Base-by-base conservation (phyloP, 129 eudicot species). In the Erigeron canadensis region DNA sequence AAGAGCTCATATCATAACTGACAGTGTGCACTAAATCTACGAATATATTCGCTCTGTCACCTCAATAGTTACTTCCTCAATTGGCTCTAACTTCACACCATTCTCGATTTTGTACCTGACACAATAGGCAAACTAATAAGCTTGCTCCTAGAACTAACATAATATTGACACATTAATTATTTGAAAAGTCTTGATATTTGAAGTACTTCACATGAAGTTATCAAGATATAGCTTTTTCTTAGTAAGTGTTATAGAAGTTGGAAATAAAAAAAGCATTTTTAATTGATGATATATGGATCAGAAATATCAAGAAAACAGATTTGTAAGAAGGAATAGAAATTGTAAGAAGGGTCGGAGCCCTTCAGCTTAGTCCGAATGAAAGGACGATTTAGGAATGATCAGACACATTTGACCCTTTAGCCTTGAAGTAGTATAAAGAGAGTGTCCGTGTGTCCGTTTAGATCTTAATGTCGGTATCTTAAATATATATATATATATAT, bases 41-140 rank as follows among this genome's bases (percentile, higher is more conserved):
- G 59, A 45, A 47, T 40, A 70, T 21, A 19, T 64, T 8, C 8
- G 22, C 13, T 57, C 39, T 23, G 67, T 50, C 61, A 88, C 99
- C 96, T 87, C 99, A 47, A 94, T 84, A 16, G 96, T 94, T 55
- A 94, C 99, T 94, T 94, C 99, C 80, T 94, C 99, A 67, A 94
- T 77, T 58, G 99, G 99, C 83, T 94, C 99, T 65, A 94, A 85
- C 90, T 84, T 94, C 69, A 80, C 80, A 39, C 89, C 83, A 0
- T 84, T 86, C 74, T 87, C 96, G 21, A 17, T 75, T 77, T 94
- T 87, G 78, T 94, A 94, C 98, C 98, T 94, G 80, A 78, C 47
- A 43, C 40, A 67, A 73, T 10, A 47, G 9, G 71, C 15, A 69
- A 67, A 66, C 2, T 28, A 28, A 15, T 19, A 45, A 19, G 11